A percentile compares a stretch with the other conserved stretches of the same genome.
Conservation (phyloP, 306 rosid genomes). For the Gleditsia sinensis region DNA sequence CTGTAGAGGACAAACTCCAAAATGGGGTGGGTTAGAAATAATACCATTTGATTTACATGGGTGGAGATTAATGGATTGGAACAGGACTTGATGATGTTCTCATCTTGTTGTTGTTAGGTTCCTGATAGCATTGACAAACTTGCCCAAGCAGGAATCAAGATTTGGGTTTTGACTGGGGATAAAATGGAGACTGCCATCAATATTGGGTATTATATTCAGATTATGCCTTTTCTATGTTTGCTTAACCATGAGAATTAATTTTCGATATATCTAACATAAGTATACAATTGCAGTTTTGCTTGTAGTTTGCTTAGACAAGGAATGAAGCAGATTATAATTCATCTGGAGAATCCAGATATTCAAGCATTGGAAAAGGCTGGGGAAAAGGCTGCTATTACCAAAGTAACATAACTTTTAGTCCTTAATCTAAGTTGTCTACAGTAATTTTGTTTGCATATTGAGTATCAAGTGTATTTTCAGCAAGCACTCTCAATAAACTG, state of each 20-base stretch:
- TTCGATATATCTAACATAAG: conserved; percentile 43
- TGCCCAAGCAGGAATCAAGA: conserved; percentile 97
- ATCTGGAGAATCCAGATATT: conserved; percentile 72
- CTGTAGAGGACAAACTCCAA: conserved; percentile 99
- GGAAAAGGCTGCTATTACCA: conserved; percentile 59
- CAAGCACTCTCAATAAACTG: conserved; percentile 13
- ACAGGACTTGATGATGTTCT: conserved; percentile 37
- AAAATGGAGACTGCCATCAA: conserved; percentile 99
- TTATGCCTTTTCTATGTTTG: conserved; percentile 7
- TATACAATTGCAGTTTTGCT: conserved; percentile 64
- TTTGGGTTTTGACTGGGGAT: conserved; percentile 99
- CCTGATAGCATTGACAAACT: conserved; percentile 95
- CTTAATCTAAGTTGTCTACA: background rate
- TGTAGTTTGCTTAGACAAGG: conserved; percentile 99
- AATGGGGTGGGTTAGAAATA: conserved; percentile 74
- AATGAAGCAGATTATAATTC: conserved; percentile 88
- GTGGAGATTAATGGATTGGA: conserved; percentile 10
- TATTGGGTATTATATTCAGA: conserved; percentile 69
- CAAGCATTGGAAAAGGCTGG: conserved; percentile 73
- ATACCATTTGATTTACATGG: background rate
- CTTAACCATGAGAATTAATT: conserved; percentile 19
- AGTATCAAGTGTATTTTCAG: conserved; percentile 6
- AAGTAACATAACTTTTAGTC: conserved; percentile 49
- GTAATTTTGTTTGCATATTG: conserved; percentile 20
- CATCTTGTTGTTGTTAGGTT: conserved; percentile 62